Evolutionary conservation across 1,139 yeast genomes (phyloP).

Genomic region (Sugiyamaella paludigena): DNA sequence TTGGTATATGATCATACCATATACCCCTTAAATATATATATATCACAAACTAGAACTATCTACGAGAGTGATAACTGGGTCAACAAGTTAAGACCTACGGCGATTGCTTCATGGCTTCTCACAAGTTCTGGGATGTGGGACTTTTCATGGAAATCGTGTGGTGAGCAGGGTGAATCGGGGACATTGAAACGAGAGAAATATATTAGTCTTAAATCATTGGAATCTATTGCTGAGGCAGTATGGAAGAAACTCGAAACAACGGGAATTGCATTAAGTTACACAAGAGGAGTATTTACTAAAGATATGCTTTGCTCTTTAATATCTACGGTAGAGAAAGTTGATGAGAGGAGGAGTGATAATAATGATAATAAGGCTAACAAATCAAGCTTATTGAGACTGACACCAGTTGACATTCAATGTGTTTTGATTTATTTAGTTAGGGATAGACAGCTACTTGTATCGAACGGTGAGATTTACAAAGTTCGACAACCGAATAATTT

Average conservation of each 20-base stretch:
- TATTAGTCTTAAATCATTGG: slow-evolving; percentile 26
- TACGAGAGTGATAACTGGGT: slow-evolving; percentile 14
- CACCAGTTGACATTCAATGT: slow-evolving; percentile 30
- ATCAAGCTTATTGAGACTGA: slow-evolving; percentile 11
- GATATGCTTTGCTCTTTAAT: slow-evolving; percentile 21
- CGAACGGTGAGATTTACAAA: slow-evolving; percentile 27
- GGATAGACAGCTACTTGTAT: slow-evolving; percentile 25
- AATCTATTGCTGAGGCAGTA: slow-evolving; percentile 23
- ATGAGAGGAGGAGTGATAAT: neutral
- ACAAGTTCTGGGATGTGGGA: slow-evolving; percentile 25
- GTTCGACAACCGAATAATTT: slow-evolving; percentile 14
- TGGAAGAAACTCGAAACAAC: slow-evolving; percentile 19
- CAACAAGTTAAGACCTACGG: neutral
- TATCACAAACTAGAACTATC: slow-evolving; percentile 18
- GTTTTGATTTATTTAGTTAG: slow-evolving; percentile 32
- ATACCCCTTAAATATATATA: slow-evolving; percentile 28
- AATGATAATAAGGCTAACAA: slow-evolving; percentile 4
- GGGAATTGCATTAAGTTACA: slow-evolving; percentile 23
- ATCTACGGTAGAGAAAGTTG: neutral
- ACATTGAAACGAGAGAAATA: slow-evolving; percentile 30
- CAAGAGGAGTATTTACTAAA: slow-evolving; percentile 29
- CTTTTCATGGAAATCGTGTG: slow-evolving; percentile 26
- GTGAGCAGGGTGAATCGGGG: slow-evolving; percentile 25
- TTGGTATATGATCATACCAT: slow-evolving; percentile 31
- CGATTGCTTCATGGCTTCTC: slow-evolving; percentile 27